Evolutionary conservation across 108 stramenopile genomes (phyloP).

Genomic region (Cyclotella kingstonii): DNA sequence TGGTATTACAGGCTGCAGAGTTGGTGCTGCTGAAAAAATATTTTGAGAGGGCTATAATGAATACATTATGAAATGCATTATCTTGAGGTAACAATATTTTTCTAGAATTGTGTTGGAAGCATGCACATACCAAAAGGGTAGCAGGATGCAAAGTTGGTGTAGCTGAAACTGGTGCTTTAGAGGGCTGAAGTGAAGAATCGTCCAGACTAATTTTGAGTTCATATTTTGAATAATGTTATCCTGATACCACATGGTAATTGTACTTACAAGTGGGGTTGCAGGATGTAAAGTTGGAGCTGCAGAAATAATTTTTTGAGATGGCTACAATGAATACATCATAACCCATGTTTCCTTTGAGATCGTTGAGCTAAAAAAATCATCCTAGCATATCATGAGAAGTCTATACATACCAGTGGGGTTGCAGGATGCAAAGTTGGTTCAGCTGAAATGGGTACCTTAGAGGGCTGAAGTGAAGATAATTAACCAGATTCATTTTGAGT

Average conservation of each 20-base stretch:
- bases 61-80: neutral
- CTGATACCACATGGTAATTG: neutral
- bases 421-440: neutral
- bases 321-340: too few relatives aligned
- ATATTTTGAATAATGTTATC: neutral
- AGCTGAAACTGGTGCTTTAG: neutral
- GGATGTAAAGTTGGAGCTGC: too few relatives aligned
- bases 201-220: neutral
- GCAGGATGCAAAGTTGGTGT: neutral
- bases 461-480: constrained; percentile 4
- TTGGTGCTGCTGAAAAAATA: too few relatives aligned
- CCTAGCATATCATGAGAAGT: neutral
- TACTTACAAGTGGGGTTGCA: constrained; percentile 7
- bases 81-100: neutral
- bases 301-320: too few relatives aligned
- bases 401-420: neutral
- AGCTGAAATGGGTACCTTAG: neutral
- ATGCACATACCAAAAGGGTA: neutral
- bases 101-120: neutral
- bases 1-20: too few relatives aligned
- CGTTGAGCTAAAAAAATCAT: neutral
- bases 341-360: neutral
- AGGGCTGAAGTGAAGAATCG: constrained; percentile 1
- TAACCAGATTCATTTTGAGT: neutral
- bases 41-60: too few relatives aligned